Percentiles rank a stretch among this genome's conserved stretches.
Conservation (phyloP, 768 basidiomycete genomes). For the Pulveroboletus sp. region DNA sequence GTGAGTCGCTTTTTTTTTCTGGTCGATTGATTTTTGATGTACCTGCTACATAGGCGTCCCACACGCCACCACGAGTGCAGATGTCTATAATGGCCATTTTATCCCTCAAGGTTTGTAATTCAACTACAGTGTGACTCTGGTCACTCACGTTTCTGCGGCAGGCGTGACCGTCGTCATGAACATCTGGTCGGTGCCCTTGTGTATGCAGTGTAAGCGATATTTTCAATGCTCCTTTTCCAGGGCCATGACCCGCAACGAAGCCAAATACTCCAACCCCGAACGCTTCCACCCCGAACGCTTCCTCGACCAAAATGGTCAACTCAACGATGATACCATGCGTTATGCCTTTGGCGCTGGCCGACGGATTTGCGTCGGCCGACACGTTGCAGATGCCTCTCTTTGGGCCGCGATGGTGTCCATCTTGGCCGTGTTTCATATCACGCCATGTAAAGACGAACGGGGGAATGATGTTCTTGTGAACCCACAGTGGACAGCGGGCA, state of each 20-base stretch:
- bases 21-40: not conserved
- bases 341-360: constrained; percentile 38
- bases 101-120: constrained; percentile 49
- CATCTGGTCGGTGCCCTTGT: constrained; percentile 15
- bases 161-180: constrained; percentile 31
- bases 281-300: constrained; percentile 38
- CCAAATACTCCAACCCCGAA: constrained; percentile 32
- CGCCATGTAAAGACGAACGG: constrained; percentile 24
- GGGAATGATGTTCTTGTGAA: constrained; percentile 22
- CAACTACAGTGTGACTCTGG: not conserved
- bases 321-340: constrained; percentile 29
- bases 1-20: constrained; percentile 13
- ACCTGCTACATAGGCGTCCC: constrained; percentile 24
- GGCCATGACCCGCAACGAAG: constrained; percentile 35
- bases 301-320: constrained; percentile 18
- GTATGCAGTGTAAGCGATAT: not conserved
- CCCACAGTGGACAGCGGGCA: constrained; percentile 22
- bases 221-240: constrained; percentile 8
- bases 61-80: constrained; percentile 36
- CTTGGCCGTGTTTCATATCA: constrained; percentile 36
- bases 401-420: constrained; percentile 34
- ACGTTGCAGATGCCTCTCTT: constrained; percentile 41
- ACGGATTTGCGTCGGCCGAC: constrained; percentile 38
- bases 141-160: not conserved
- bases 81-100: constrained; percentile 45